phyloP scores from a whole-genome alignment of 2,329 filamentous ascomycete species.

The Pseudogymnoascus sp. region DNA sequence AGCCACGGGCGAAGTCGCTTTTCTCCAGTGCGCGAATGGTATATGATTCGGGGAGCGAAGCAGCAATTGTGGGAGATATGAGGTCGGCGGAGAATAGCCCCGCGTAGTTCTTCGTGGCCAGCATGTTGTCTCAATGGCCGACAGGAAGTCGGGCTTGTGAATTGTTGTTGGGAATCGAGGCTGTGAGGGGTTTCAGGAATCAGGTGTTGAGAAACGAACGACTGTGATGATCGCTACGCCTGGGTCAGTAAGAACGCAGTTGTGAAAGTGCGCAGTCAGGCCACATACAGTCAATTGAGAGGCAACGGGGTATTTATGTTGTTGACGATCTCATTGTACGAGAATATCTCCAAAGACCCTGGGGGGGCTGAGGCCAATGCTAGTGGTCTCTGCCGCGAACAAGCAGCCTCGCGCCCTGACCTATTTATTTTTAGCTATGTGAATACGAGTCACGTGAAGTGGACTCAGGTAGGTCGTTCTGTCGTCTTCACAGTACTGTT shows the following conservation, averaged over 20 bases:
- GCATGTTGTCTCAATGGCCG: not conserved
- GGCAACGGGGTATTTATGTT: slow-evolving; percentile 3
- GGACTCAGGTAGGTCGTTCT: not conserved
- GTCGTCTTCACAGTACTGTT: not conserved
- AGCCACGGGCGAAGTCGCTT: slow-evolving; percentile 71
- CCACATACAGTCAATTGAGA: not conserved
- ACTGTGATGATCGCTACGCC: not conserved
- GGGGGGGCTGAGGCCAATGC: slow-evolving; percentile 4
- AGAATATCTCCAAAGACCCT: not conserved
- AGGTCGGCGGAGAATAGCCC: slow-evolving; percentile 72
- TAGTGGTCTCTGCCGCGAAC: slow-evolving; percentile 5
- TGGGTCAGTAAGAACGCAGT: not conserved
- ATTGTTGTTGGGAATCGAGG: not conserved
- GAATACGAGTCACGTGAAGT: slow-evolving; percentile 6
- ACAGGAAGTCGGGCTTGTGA: not conserved
- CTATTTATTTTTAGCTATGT: slow-evolving; percentile 4
- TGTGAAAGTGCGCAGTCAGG: not conserved
- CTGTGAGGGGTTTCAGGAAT: not conserved
- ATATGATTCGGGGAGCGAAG: slow-evolving; percentile 73
- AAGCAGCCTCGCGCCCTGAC: slow-evolving; percentile 2
- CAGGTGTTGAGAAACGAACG: not conserved
- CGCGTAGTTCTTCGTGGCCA: slow-evolving; percentile 19
- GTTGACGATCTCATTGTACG: not conserved
- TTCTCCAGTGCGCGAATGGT: slow-evolving; percentile 70
- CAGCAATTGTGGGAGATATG: slow-evolving; percentile 67